Evolutionary conservation across 305 asterid genomes (phyloP), one percentile per base, ranked within the genome.

Genomic region (Salvia sclarea): DNA sequence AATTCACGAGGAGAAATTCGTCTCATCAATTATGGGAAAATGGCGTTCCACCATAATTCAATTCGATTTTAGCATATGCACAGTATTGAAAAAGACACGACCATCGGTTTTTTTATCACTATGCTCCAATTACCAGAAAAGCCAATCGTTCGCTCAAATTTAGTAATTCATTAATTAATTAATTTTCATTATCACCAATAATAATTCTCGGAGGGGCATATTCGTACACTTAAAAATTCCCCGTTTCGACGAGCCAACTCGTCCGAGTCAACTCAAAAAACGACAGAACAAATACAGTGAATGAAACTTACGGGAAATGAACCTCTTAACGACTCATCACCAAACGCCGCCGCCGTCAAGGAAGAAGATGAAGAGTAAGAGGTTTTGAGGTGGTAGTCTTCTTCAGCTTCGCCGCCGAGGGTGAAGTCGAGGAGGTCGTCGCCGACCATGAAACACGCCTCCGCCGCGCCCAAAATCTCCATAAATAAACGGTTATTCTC

Each of bases 371-470:
- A 66, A 20, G 75, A 62, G 59, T 65, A 66, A 69, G 60, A 63
- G 44, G 59, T 40, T 37, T 66, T 62, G 41, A 31, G 14, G 28
- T 43, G 78, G 65, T 66, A 80, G 33, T 73, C 78, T 8, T 66
- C 77, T 44, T 56, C 88, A 12, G 61, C 81, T 21, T 82, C 95
- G 57, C 66, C 86, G 64, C 1, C 37, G 73, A 89, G 76, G 41
- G 80, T 75, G 75, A 86, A 89, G 81, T 86, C 74, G 61, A 89
- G 82, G 47, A 86, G 81, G 83, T 79, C 85, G 13, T 83, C 90
- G 62, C 70, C 85, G 18, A 75, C 79, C 57, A 64, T 18, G 60
- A 83, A 80, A 78, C 79, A 67, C 48, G 56, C 61, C 35, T 71
- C 81, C 18, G 11, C 68, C 30, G 78, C 44, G 71, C 73, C 71